Base-by-base conservation (phyloP, 148 eudicot genomes). In the Vaccinium vitisidaea region DNA sequence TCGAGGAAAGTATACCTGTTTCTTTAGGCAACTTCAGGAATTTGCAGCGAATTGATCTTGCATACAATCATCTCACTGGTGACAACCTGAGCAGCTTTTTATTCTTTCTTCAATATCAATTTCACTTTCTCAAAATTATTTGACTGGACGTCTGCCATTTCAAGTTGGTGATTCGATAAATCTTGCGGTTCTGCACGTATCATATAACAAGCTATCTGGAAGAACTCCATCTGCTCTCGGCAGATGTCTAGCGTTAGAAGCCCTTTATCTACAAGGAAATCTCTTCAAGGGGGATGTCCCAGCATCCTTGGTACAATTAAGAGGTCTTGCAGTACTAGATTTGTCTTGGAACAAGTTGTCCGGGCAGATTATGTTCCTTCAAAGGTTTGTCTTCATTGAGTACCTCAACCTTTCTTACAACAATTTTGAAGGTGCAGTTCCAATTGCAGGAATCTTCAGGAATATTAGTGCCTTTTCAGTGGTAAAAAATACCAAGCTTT, bases 401-500 rank as follows among this genome's bases (percentile, higher is more conserved):
- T 7, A 50, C 10, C 5, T 50, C 53, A 85, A 88, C 69, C 83
- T 88, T 79, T 88, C 87, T 4, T 88, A 77, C 43, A 85, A 88
- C 11, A 73, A 27, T 32, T 79, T 88, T 23, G 87, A 79, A 23
- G 87, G 89, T 56, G 89, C 85, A 56, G 83, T 88, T 5, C 87
- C 90, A 73, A 79, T 5, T 39, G 69, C 6, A 69, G 89, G 87
- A 23, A 83, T 88, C 5, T 85, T 88, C 52, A 43, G 0, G 7
- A 85, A 83, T 48, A 50, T 15, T 6, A 83, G 82, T 49, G 49
- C 27, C 43, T 50, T 85, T 59, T 79, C 81, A n/a, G 23, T 88
- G 63, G 15, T 19, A 1, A 86, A 84, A 19, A 85, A 88, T 56
- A 27, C 21, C 15, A 83, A 67, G 21, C 82, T 88, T 2, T 88